Conservation (phyloP, 257 asterid species). For the Solanum gandarillasii region DNA sequence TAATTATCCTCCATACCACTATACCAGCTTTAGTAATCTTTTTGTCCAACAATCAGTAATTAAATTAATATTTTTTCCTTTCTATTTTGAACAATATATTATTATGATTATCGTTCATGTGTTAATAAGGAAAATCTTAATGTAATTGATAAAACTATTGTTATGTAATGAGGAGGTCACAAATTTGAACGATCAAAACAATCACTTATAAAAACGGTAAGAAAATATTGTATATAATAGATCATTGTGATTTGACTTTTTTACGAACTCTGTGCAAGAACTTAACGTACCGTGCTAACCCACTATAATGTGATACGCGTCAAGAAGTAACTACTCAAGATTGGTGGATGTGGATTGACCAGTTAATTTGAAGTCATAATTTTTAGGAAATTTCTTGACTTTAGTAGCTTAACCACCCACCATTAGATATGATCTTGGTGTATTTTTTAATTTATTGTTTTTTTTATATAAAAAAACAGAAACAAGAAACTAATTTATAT, state of each 20-base stretch:
- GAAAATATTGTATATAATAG: not conserved
- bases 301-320: not conserved
- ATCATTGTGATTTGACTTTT: fast-evolving
- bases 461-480: not conserved
- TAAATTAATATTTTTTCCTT: not conserved
- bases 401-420: slow-evolving; percentile 3
- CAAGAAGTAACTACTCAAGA: not conserved
- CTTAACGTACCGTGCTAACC: fast-evolving
- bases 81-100: not conserved
- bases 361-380: not conserved
- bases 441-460: not conserved
- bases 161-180: fast-evolving
- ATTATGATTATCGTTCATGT: not conserved
- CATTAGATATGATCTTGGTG: not conserved
- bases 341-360: slow-evolving; percentile 2
- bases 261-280: fast-evolving
- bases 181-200: no score
- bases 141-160: not conserved
- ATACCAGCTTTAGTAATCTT: not conserved
- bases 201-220: no score
- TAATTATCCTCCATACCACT: not conserved
- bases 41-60: not conserved
- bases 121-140: not conserved
- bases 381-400: not conserved
- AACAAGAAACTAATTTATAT: not conserved